Evolutionary conservation across 306 rosid species (phyloP), one percentile per base, ranked within the genome.

Genomic region (Senna tora): DNA sequence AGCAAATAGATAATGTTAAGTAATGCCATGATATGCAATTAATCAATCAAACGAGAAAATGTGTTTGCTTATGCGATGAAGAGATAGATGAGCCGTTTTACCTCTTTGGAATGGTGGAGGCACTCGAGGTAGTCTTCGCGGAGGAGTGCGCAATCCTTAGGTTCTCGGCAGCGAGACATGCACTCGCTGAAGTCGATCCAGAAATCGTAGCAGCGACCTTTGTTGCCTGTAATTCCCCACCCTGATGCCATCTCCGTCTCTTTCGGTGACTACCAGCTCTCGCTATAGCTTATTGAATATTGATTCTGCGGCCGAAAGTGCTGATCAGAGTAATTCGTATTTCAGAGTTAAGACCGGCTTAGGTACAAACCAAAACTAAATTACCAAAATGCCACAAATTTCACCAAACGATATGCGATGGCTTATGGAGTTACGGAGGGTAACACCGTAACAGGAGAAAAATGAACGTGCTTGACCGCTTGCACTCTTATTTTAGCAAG

Each of bases 91-190:
- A 30, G 21, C 16, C 17, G 30, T 15, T 10, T 30, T 4, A 91
- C 99, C 99, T 94, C 99, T 87, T 95, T 95, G 85, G 96, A 76
- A 77, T 95, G 99, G 87, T 95, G 99, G 68, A 95, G 99, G 68
- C 99, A 95, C 71, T 95, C 97, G 67, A 95, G 87, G 81, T 95
- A 95, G 75, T 95, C 97, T 78, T 95, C 99, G n/a, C 97, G 99
- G 75, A 95, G 97, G 30, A 91, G 93, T 73, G 77, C 6, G 25
- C 99, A 95, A 55, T 91, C 97, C 67, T 88, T 95, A 60, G 99
- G 99, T 70, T 95, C 96, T 34, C 96, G 90, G 81, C 99, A 95
- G 56, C 87, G 88, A 57, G 97, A 91, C 99, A 95, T 95, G 41
- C 99, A 91, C 60, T 95, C 97, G 79, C 97, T 91, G 88, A 95